Evolutionary conservation across 768 basidiomycete species (phyloP).

Genomic region (Chiua virens): DNA sequence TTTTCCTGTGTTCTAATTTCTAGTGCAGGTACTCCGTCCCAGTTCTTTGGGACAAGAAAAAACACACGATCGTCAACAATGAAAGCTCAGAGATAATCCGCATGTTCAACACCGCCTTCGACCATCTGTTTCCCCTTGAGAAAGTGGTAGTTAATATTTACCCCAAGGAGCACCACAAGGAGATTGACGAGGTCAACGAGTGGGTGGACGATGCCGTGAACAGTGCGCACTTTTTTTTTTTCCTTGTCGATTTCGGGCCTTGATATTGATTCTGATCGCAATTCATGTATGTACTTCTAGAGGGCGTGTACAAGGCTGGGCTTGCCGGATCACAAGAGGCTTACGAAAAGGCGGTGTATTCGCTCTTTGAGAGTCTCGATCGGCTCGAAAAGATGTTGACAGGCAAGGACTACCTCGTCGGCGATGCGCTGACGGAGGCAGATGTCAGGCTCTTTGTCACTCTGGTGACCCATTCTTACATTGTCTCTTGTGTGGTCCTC

Average conservation of each 20-base stretch:
- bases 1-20: too few species aligned
- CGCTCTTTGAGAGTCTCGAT: slow-evolving; percentile 80
- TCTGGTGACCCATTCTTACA: slow-evolving; percentile 54
- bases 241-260: neutral
- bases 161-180: slow-evolving; percentile 62
- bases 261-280: neutral
- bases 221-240: slow-evolving; percentile 48
- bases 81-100: slow-evolving; percentile 95
- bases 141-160: slow-evolving; percentile 73
- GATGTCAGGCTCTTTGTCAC: slow-evolving; percentile 92
- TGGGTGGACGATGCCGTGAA: slow-evolving; percentile 88
- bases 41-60: slow-evolving; percentile 91
- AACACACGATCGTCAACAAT: slow-evolving; percentile 88
- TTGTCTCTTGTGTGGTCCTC: neutral
- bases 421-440: slow-evolving; percentile 79
- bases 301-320: slow-evolving; percentile 87
- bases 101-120: slow-evolving; percentile 86
- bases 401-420: slow-evolving; percentile 82
- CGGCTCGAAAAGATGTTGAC: slow-evolving; percentile 73
- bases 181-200: slow-evolving; percentile 83
- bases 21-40: slow-evolving; percentile 92
- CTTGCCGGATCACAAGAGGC: slow-evolving; percentile 82
- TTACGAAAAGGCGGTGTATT: slow-evolving; percentile 73
- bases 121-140: slow-evolving; percentile 65
- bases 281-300: too few species aligned